These are phyloP conservation scores for Botrytis elliptica DNA, from an alignment of 2,329 filamentous ascomycete genomes.

Conservation along the genomic window DNA sequence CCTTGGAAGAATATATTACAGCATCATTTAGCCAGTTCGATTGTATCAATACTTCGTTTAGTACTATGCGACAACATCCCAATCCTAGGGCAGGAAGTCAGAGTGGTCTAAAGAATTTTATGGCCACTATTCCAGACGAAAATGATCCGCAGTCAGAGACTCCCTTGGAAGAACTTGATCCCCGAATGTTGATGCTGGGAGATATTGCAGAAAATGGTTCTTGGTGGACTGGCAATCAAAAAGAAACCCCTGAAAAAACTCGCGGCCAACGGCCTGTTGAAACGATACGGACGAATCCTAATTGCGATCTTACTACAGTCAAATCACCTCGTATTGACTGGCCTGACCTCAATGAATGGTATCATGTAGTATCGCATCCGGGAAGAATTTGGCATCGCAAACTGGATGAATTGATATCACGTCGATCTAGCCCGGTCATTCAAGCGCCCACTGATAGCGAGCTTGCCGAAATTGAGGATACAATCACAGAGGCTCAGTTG, in stretches of 20 bases:
- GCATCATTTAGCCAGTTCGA: constrained; percentile 66
- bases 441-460: constrained; percentile 29
- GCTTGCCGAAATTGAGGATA: constrained; percentile 48
- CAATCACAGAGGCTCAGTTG: constrained; percentile 60
- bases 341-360: constrained; percentile 71
- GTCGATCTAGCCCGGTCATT: constrained; percentile 24
- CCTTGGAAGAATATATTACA: constrained; percentile 75
- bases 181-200: constrained; percentile 71
- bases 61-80: constrained; percentile 47
- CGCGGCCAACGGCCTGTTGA: constrained; percentile 33
- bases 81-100: constrained; percentile 35
- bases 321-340: constrained; percentile 74
- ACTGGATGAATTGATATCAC: constrained; percentile 53
- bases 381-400: constrained; percentile 64
- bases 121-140: constrained; percentile 35
- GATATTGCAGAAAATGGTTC: constrained; percentile 77
- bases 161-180: constrained; percentile 62
- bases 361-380: constrained; percentile 65
- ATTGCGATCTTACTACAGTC: constrained; percentile 48
- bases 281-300: constrained; percentile 28
- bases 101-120: constrained; percentile 26
- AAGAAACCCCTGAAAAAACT: constrained; percentile 41
- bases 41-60: constrained; percentile 76
- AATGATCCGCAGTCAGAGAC: constrained; percentile 36
- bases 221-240: constrained; percentile 70